Percentiles rank a stretch among this genome's conserved stretches.
These are phyloP conservation scores for Gaillardinia entomophila DNA, from an alignment of 805 yeast genomes.

Conservation along the genomic window DNA sequence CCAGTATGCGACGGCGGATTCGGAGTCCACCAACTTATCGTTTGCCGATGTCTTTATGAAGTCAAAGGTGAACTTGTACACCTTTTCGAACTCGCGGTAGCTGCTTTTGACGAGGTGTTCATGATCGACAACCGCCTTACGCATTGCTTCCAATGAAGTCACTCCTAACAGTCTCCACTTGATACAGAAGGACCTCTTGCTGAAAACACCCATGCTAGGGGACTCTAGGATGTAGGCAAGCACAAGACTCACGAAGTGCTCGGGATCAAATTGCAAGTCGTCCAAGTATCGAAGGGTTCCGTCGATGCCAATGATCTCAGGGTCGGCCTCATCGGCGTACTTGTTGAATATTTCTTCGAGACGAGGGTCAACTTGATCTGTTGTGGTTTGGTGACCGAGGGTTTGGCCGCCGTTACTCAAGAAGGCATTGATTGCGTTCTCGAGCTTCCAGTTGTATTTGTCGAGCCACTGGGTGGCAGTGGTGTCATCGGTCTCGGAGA, in stretches of 20 bases:
- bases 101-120: conserved; percentile 7
- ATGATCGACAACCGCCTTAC: conserved; percentile 9
- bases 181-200: conserved; percentile 41
- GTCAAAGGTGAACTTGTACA: conserved; percentile 69
- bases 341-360: conserved; percentile 27
- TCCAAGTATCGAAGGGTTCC: conserved; percentile 68
- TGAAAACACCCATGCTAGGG: conserved; percentile 61
- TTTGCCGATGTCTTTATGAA: conserved; percentile 54
- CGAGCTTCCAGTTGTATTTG: conserved; percentile 20
- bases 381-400: no score
- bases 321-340: conserved; percentile 23
- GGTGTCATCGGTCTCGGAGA: conserved; percentile 31
- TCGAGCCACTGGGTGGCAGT: conserved; percentile 34
- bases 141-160: conserved; percentile 43
- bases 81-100: conserved; percentile 38
- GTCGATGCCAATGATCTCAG: conserved; percentile 56
- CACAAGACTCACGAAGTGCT: conserved; percentile 65
- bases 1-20: conserved; percentile 77
- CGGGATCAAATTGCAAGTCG: conserved; percentile 68
- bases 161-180: conserved; percentile 47
- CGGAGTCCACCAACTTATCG: conserved; percentile 50
- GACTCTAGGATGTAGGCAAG: conserved; percentile 65
- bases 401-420: conserved; percentile 7
- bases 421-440: conserved; percentile 26
- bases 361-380: conserved; percentile 6